phyloP scores from a whole-genome alignment of 1,284 basidiomycete genomes.

The Ustilago hordei region DNA sequence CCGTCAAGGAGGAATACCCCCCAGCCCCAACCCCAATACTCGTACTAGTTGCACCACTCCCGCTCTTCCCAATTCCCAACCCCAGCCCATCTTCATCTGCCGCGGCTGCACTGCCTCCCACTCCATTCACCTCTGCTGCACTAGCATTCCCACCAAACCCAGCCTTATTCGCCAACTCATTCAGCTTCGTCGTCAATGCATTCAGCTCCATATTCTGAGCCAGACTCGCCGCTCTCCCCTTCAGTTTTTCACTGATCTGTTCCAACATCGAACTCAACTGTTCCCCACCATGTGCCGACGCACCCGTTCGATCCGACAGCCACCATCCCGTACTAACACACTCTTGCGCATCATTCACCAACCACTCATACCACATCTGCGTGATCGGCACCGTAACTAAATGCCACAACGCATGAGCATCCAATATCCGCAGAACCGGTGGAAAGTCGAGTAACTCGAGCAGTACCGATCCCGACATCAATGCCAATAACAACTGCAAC shows the following conservation, averaged over 20 bases:
- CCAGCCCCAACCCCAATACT: constrained; percentile 16
- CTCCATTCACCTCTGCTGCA: constrained; percentile 1
- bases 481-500: constrained; percentile 73
- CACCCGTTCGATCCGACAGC: constrained; percentile 41
- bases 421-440: constrained; percentile 78
- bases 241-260: constrained; percentile 44
- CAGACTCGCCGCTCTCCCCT: constrained; percentile 44
- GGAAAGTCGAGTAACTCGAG: constrained; percentile 95
- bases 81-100: constrained; percentile 13
- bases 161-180: constrained; percentile 55
- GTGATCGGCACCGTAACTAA: constrained; percentile 84
- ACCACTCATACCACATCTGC: constrained; percentile 77
- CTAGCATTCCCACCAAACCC: constrained; percentile 35
- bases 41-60: constrained; percentile 8
- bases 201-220: constrained; percentile 57
- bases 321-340: constrained; percentile 61
- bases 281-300: constrained; percentile 7
- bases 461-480: constrained; percentile 81
- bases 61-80: constrained; percentile 16
- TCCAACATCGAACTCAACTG: constrained; percentile 27
- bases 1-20: constrained; percentile 7
- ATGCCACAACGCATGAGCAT: constrained; percentile 97
- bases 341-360: constrained; percentile 62
- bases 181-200: constrained; percentile 52
- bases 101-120: neutral